Evolutionary conservation across 176 grass and related monocot genomes (phyloP).

Genomic region (Ampelocalamus luodianensis): DNA sequence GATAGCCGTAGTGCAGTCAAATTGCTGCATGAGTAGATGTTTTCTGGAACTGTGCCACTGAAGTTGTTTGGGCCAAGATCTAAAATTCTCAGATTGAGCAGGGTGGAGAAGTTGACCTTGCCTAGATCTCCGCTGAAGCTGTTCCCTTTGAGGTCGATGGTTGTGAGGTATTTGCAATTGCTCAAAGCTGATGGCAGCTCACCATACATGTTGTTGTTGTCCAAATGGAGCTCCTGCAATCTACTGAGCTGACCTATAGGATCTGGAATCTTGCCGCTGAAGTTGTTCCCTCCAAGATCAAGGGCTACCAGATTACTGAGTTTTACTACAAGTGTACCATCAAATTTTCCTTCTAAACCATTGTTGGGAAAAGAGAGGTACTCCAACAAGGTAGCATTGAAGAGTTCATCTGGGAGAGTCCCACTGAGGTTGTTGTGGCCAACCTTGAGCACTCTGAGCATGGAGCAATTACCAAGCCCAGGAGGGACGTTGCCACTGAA

Average conservation of each 20-base stretch:
- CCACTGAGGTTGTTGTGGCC: conserved; percentile 45
- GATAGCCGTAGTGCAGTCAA: conserved; percentile 24
- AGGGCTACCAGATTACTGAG: conserved; percentile 19
- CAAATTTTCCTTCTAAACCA: neutral
- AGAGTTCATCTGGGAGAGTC: conserved; percentile 37
- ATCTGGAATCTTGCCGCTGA: conserved; percentile 17
- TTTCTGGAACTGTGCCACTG: conserved; percentile 40
- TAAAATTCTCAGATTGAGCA: conserved; percentile 28
- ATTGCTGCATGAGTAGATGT: conserved; percentile 45
- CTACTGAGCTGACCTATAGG: conserved; percentile 34
- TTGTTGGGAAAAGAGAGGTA: conserved; percentile 36
- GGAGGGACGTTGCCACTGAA: neutral
- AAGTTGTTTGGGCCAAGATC: conserved; percentile 32
- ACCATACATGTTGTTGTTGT: conserved; percentile 28
- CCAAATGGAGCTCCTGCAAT: conserved; percentile 36
- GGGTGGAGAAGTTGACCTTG: conserved; percentile 42
- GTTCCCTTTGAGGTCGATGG: conserved; percentile 20
- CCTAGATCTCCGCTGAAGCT: conserved; percentile 1
- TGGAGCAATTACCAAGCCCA: conserved; percentile 32
- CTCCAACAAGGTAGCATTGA: conserved; percentile 7
- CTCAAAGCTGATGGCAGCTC: conserved; percentile 30
- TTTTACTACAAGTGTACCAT: neutral
- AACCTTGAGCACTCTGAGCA: conserved; percentile 29
- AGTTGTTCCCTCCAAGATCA: conserved; percentile 39
- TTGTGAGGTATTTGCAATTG: conserved; percentile 31